Percentiles rank a stretch among this genome's conserved stretches.
Conservation (phyloP, 805 yeast species). For the Yamadazyma kitorensis region DNA sequence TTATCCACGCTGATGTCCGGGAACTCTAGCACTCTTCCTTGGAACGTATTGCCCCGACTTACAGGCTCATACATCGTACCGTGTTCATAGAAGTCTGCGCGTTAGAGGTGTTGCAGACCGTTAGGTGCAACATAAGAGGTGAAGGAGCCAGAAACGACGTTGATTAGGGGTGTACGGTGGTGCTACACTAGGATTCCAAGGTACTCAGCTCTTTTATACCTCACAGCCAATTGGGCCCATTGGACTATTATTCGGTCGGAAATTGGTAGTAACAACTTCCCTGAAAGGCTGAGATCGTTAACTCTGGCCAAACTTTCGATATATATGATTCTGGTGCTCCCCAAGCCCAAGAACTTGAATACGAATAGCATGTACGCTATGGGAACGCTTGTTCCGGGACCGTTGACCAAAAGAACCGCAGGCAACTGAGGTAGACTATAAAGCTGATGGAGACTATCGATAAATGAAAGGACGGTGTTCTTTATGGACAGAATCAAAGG, state of each 20-base stretch:
- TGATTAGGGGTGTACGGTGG: too few species aligned
- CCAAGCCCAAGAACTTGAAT: slow-evolving; percentile 46
- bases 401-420: slow-evolving; percentile 57
- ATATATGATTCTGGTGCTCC: slow-evolving; percentile 62
- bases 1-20: slow-evolving; percentile 44
- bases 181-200: slow-evolving; percentile 73
- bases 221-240: slow-evolving; percentile 64
- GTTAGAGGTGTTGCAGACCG: too few species aligned
- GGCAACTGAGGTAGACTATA: slow-evolving; percentile 29
- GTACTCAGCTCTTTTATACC: slow-evolving; percentile 64
- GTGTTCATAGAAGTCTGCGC: background rate
- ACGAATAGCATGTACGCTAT: slow-evolving; percentile 56
- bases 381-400: slow-evolving; percentile 82
- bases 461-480: slow-evolving; percentile 42
- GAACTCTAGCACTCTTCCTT: slow-evolving; percentile 46
- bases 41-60: slow-evolving; percentile 30
- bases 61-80: background rate
- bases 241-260: slow-evolving; percentile 83
- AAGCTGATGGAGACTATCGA: slow-evolving; percentile 25
- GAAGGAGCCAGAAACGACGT: too few species aligned
- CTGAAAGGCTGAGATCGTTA: slow-evolving; percentile 69
- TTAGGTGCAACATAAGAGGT: too few species aligned
- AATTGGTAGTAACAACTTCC: slow-evolving; percentile 65
- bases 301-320: slow-evolving; percentile 89
- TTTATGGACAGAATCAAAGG: slow-evolving; percentile 42